Conservation (phyloP, 352 stramenopile genomes). For the Pythium dissotocum region DNA sequence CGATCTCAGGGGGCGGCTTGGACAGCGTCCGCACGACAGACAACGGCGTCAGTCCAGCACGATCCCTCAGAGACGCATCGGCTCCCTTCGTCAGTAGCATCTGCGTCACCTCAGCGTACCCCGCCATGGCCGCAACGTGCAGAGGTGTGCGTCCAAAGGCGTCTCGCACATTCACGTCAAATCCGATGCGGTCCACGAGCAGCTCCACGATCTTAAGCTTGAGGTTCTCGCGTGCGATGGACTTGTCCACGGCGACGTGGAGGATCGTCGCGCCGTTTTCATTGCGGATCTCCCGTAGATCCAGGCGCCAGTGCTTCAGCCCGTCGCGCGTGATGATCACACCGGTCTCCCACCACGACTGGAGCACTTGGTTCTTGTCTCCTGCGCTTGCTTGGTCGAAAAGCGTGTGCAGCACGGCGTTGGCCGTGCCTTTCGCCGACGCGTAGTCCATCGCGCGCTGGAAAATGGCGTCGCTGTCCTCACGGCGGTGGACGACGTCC, state of each 20-base stretch:
- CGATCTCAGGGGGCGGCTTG: constrained; percentile 57
- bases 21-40: constrained; percentile 70
- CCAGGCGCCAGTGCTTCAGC: constrained; percentile 69
- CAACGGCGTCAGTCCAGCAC: constrained; percentile 64
- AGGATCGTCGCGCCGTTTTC: constrained; percentile 62
- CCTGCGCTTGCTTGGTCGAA: constrained; percentile 71
- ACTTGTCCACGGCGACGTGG: constrained; percentile 67
- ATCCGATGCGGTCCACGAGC: constrained; percentile 65
- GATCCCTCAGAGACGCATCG: constrained; percentile 51
- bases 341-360: constrained; percentile 64
- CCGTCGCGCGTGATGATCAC: constrained; percentile 77
- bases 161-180: constrained; percentile 71
- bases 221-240: constrained; percentile 57
- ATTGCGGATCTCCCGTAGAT: constrained; percentile 63
- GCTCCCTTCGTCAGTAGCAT: constrained; percentile 49
- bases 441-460: constrained; percentile 56
- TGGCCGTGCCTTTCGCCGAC: constrained; percentile 69
- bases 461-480: constrained; percentile 74
- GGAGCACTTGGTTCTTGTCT: constrained; percentile 51
- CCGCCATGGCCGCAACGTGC: constrained; percentile 71
- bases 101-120: constrained; percentile 60
- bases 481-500: constrained; percentile 39
- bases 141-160: constrained; percentile 72
- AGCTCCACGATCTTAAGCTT: constrained; percentile 75
- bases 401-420: constrained; percentile 71